Conservation (phyloP, 345 rosid species). For the Hypericum perforatum region DNA sequence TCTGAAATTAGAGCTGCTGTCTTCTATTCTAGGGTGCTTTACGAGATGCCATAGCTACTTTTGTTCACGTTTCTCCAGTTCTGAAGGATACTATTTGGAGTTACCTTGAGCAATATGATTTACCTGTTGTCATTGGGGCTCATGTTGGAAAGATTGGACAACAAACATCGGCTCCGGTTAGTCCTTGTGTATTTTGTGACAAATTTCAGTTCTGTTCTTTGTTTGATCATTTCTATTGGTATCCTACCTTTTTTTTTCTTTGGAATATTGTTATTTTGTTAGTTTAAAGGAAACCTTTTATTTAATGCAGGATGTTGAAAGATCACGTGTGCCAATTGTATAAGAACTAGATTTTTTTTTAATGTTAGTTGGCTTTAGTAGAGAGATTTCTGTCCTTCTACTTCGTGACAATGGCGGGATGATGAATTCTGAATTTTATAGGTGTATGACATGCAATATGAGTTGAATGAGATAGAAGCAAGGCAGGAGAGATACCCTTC, state of each 20-base stretch:
- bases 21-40: conserved; percentile 63
- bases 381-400: neutral
- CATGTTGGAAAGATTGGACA: conserved; percentile 42
- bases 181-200: neutral
- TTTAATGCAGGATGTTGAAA: too few species aligned
- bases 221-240: neutral
- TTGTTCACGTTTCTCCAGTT: conserved; percentile 60
- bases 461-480: conserved; percentile 94
- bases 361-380: too few species aligned
- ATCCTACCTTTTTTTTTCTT: neutral
- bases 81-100: conserved; percentile 74
- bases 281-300: neutral
- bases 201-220: conserved; percentile 7
- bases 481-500: conserved; percentile 90
- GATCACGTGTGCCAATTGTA: too few species aligned
- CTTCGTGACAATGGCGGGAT: neutral
- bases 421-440: conserved; percentile 19
- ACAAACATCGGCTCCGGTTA: conserved; percentile 51
- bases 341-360: too few species aligned
- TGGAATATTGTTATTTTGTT: neutral
- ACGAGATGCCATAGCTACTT: conserved; percentile 72
- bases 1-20: conserved; percentile 9
- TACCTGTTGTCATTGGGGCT: conserved; percentile 77
- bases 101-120: conserved; percentile 87
- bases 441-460: conserved; percentile 97